Evolutionary conservation across 352 stramenopile genomes (phyloP).

Genomic region (Pythium plurisporium): DNA sequence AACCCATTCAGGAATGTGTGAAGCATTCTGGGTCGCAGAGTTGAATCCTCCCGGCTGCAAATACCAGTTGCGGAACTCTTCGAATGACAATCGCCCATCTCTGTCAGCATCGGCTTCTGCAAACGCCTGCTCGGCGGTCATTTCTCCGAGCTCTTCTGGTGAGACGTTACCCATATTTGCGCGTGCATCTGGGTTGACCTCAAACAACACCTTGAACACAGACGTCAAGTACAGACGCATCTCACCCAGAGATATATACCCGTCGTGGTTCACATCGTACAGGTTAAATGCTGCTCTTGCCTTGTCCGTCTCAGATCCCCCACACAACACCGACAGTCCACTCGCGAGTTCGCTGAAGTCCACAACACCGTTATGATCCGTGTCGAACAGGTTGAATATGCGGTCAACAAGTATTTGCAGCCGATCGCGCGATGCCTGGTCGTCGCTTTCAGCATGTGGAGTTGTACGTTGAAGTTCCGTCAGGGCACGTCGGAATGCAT

Average conservation of each 20-base stretch:
- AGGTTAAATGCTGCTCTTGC: constrained; percentile 79
- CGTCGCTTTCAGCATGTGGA: constrained; percentile 1
- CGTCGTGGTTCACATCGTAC: constrained; percentile 87
- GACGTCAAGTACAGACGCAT: constrained; percentile 82
- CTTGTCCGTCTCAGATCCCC: constrained; percentile 64
- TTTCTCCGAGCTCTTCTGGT: constrained; percentile 62
- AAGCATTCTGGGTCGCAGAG: not conserved
- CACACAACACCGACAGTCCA: constrained; percentile 75
- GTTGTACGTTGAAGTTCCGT: constrained; percentile 36
- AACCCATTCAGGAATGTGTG: constrained; percentile 52
- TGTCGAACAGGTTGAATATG: constrained; percentile 80
- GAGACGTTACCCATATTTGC: constrained; percentile 55
- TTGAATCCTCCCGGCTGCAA: constrained; percentile 29
- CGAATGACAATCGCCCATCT: constrained; percentile 78
- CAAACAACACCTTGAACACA: constrained; percentile 86
- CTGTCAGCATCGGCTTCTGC: constrained; percentile 66
- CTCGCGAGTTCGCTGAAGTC: constrained; percentile 79
- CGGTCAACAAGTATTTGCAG: constrained; percentile 64
- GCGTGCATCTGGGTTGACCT: constrained; percentile 66
- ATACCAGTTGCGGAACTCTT: constrained; percentile 84
- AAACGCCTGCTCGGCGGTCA: constrained; percentile 82
- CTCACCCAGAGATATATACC: constrained; percentile 78
- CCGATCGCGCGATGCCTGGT: constrained; percentile 31
- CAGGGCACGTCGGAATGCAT: constrained; percentile 59
- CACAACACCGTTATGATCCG: constrained; percentile 72